These are phyloP conservation scores for Fragaria vesca DNA, from an alignment of 306 rosid species.

Conservation along the genomic window DNA sequence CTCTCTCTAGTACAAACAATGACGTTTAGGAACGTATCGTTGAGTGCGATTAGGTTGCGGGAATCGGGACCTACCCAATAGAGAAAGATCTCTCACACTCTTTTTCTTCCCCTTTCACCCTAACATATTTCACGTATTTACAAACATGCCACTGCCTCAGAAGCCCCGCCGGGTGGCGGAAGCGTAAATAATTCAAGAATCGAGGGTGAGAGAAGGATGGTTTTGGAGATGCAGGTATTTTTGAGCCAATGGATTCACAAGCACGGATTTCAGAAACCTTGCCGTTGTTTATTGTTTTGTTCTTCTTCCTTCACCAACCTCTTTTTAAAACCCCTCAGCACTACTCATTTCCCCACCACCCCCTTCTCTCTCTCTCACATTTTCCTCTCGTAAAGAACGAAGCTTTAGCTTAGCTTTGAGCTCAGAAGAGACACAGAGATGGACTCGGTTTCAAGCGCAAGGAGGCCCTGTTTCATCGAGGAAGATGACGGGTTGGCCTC, in stretches of 20 bases:
- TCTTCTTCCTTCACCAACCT: constrained; percentile 38
- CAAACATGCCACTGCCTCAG: constrained; percentile 24
- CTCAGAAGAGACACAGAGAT: constrained; percentile 6
- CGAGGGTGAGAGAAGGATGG: background rate
- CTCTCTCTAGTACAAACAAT: constrained; percentile 19
- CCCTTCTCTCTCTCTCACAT: background rate
- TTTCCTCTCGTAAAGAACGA: background rate
- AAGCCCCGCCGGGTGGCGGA: background rate
- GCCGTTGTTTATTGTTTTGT: constrained; percentile 48
- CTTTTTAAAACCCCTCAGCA: constrained; percentile 8
- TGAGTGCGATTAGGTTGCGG: constrained; percentile 45
- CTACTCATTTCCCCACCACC: background rate
- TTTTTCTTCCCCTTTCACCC: background rate
- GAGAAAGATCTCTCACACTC: constrained; percentile 5
- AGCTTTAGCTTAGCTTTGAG: background rate
- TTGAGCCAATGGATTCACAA: constrained; percentile 66
- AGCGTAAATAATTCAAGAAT: background rate
- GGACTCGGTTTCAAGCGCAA: constrained; percentile 39
- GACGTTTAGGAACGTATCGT: constrained; percentile 25
- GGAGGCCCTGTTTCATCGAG: constrained; percentile 58
- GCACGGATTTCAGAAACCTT: constrained; percentile 43
- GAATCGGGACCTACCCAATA: constrained; percentile 42
- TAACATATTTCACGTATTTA: background rate
- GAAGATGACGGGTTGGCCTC: constrained; percentile 59
- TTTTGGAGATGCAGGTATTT: constrained; percentile 33